A percentile compares a stretch with the other conserved stretches of the same genome.
Evolutionary conservation across 495 filamentous ascomycete species (phyloP).

Genomic region (Talaromyces trachyspermus): DNA sequence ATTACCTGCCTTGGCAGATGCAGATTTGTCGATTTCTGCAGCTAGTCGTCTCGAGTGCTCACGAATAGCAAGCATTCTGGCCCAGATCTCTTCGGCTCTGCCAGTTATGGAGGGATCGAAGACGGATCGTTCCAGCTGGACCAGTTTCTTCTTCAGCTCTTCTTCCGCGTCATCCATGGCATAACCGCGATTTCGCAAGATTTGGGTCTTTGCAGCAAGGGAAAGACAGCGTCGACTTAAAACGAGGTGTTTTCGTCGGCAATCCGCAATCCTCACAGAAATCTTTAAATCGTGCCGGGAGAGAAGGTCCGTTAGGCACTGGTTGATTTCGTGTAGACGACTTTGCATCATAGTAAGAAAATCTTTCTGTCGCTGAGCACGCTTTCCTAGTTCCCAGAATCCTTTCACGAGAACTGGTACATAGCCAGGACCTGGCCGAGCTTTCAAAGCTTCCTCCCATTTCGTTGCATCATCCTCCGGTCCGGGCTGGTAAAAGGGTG

Average conservation of each 20-base stretch:
- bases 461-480: conserved; percentile 70
- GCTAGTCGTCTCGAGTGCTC: conserved; percentile 73
- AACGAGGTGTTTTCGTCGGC: conserved; percentile 69
- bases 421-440: conserved; percentile 70
- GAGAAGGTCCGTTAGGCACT: conserved; percentile 67
- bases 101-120: conserved; percentile 80
- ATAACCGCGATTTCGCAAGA: conserved; percentile 85
- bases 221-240: conserved; percentile 74
- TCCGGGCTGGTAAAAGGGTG: conserved; percentile 74
- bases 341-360: conserved; percentile 65
- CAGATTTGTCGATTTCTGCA: conserved; percentile 65
- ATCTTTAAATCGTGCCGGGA: conserved; percentile 76
- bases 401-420: conserved; percentile 68
- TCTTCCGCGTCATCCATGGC: conserved; percentile 89
- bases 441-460: conserved; percentile 88
- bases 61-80: conserved; percentile 76
- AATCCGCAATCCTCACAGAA: conserved; percentile 70
- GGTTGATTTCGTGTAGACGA: conserved; percentile 88
- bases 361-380: conserved; percentile 68
- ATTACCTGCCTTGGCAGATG: conserved; percentile 36
- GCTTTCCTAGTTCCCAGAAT: conserved; percentile 64
- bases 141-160: conserved; percentile 76
- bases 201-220: conserved; percentile 85
- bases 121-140: conserved; percentile 62
- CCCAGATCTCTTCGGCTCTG: conserved; percentile 92